Base-by-base conservation (phyloP, 805 yeast genomes). In the Candida parachauliodes region DNA sequence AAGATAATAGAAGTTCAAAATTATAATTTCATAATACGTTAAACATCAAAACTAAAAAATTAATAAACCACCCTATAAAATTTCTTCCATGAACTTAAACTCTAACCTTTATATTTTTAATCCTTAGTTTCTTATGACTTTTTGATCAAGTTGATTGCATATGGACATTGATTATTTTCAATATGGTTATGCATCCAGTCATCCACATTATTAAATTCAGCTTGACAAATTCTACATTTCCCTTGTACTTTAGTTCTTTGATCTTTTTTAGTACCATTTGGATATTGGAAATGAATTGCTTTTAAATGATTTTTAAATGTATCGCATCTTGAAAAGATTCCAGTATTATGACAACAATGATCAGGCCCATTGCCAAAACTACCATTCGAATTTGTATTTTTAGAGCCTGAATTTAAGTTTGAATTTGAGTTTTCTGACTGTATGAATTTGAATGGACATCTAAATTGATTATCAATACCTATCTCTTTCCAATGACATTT, bases 221-320 rank as follows among this genome's bases (percentile, higher is more conserved):
- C 55, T 21, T 82, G 83, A 59, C 97, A 89, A 55, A 79, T 82
- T 50, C 80, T 79, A 62, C 97, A 89, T 39, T 67, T 68, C 6
- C 97, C 97, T 15, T 70, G 58, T 28, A 81, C 85, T 36, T 76
- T 72, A 15, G 62, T 58, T 45, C 97, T 73, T 50, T 86, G 83
- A 43, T 76, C 79, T 60, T 88, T 87, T 54, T 81, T 77, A 3
- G 95, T 88, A 5, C 95, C 95, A 27, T 74, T 74, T 4, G 96
- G 96, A 59, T 88, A 88, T 46, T 77, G 83, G 57, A 88, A 88
- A 55, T 88, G 97, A 44, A 88, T 72, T 2, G 96, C 94, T 57
- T 85, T 86, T 44, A 88, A 68, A 60, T 88, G 97, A 60, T 88
- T 88, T 54, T 88, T 88, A 63, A 78, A 88, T 4, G 97, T 88